Conservation (phyloP, 2,329 filamentous ascomycete species). For the Seiridium cupressi region DNA sequence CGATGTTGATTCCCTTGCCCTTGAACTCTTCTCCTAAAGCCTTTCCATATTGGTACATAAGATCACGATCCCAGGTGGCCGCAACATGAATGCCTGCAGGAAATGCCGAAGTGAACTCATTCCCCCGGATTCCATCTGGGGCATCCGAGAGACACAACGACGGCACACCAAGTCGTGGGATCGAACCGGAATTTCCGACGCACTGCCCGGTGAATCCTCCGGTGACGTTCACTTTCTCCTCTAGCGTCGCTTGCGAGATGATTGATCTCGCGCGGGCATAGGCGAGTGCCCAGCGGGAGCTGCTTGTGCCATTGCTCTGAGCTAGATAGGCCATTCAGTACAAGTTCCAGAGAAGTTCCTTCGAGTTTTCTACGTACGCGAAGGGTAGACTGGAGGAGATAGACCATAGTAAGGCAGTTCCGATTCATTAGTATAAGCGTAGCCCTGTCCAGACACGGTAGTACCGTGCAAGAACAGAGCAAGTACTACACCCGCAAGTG, state of each 20-base stretch:
- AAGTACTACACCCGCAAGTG: too few species aligned
- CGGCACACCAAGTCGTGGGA: conserved; percentile 67
- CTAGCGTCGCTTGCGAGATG: conserved; percentile 75
- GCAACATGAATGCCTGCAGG: conserved; percentile 66
- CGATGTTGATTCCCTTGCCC: conserved; percentile 63
- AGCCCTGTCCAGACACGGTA: too few species aligned
- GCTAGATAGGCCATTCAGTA: background rate
- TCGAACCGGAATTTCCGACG: conserved; percentile 70
- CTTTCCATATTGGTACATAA: conserved; percentile 78
- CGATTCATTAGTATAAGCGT: background rate
- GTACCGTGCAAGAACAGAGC: too few species aligned
- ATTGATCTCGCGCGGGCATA: conserved; percentile 72
- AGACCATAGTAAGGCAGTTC: conserved; percentile 33
- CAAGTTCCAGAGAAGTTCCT: too few species aligned
- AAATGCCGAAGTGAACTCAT: conserved; percentile 78
- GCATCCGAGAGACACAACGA: conserved; percentile 81
- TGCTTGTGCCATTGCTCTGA: conserved; percentile 60
- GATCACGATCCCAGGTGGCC: conserved; percentile 78
- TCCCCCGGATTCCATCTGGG: conserved; percentile 73
- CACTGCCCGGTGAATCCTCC: background rate
- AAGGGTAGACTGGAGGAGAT: conserved; percentile 71
- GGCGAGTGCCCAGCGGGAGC: conserved; percentile 64
- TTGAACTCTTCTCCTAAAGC: conserved; percentile 71
- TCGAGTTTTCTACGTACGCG: conserved; percentile 44
- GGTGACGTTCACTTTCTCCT: conserved; percentile 78